phyloP scores from a whole-genome alignment of 768 basidiomycete genomes.

The Trichaptum fuscoviolaceum region DNA sequence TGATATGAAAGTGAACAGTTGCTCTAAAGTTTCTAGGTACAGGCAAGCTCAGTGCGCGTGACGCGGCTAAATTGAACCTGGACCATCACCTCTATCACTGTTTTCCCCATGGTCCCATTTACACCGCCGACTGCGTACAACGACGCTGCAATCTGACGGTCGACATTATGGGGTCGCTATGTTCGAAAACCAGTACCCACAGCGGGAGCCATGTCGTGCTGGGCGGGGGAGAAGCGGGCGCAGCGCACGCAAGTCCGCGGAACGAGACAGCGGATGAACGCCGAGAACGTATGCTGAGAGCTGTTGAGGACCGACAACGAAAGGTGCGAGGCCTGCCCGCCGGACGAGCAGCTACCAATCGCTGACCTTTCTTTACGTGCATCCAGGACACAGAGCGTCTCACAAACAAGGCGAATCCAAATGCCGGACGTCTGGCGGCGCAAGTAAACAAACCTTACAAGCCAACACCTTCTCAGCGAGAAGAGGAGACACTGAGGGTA shows the following conservation, averaged over 20 bases:
- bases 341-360: not conserved
- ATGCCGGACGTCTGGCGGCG: constrained; percentile 41
- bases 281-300: constrained; percentile 17
- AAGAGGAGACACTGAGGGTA: constrained; percentile 39
- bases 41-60: not conserved
- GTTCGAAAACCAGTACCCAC: constrained; percentile 43
- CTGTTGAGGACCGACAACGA: not conserved
- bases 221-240: constrained; percentile 28
- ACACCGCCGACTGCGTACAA: not conserved
- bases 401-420: constrained; percentile 39
- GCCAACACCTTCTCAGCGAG: constrained; percentile 27
- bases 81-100: not conserved
- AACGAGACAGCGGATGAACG: constrained; percentile 10
- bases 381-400: not conserved
- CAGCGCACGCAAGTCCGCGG: constrained; percentile 9
- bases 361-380: not conserved
- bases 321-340: not conserved
- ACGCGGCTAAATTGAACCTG: not conserved
- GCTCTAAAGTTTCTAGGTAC: no score
- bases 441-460: constrained; percentile 37
- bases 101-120: not conserved
- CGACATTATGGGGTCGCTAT: constrained; percentile 49
- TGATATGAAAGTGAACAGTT: no score
- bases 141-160: not conserved
- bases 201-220: constrained; percentile 46